Conservation (phyloP, 164 flowering plant genomes). For the Vitis vinifera region DNA sequence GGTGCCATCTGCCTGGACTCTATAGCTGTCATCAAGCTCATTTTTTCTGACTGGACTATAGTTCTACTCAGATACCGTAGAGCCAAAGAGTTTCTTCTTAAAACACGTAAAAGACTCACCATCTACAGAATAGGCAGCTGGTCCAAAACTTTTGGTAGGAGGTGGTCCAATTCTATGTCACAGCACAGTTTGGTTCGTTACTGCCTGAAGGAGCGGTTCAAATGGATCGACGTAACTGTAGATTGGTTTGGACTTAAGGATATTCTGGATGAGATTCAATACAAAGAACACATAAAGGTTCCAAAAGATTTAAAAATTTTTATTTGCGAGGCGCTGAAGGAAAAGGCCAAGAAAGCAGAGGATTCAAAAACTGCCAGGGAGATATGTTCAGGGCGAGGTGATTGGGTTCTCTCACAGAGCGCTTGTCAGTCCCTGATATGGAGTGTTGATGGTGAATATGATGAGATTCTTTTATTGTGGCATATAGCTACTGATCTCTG, state of each 20-base stretch:
- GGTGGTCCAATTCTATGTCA: slow-evolving; percentile 7
- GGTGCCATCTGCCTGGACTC: background rate
- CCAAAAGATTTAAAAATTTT: slow-evolving; percentile 16
- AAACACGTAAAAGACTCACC: background rate
- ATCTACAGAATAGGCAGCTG: background rate
- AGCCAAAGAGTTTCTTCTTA: too few relatives aligned
- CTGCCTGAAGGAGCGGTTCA: too few relatives aligned
- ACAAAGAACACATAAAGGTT: slow-evolving; percentile 9
- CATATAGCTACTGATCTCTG: slow-evolving; percentile 38
- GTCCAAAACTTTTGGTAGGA: background rate
- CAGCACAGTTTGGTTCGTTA: background rate
- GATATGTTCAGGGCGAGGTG: slow-evolving; percentile 29
- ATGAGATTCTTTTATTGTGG: slow-evolving; percentile 31
- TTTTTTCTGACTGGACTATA: slow-evolving; percentile 3
- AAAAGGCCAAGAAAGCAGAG: slow-evolving; percentile 23
- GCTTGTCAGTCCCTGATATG: background rate
- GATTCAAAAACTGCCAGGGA: slow-evolving; percentile 21
- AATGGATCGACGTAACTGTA: too few relatives aligned
- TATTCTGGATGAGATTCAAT: slow-evolving; percentile 16
- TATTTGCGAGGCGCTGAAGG: slow-evolving; percentile 26
- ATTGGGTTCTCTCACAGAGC: slow-evolving; percentile 7
- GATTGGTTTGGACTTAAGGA: slow-evolving; percentile 9
- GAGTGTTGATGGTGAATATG: slow-evolving; percentile 13
- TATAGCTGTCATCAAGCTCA: background rate
- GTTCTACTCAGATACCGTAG: background rate